A percentile compares a stretch with the other conserved stretches of the same genome.
Evolutionary conservation across 176 grass and related monocot species (phyloP).

Genomic region (Aegilops bicornis): DNA sequence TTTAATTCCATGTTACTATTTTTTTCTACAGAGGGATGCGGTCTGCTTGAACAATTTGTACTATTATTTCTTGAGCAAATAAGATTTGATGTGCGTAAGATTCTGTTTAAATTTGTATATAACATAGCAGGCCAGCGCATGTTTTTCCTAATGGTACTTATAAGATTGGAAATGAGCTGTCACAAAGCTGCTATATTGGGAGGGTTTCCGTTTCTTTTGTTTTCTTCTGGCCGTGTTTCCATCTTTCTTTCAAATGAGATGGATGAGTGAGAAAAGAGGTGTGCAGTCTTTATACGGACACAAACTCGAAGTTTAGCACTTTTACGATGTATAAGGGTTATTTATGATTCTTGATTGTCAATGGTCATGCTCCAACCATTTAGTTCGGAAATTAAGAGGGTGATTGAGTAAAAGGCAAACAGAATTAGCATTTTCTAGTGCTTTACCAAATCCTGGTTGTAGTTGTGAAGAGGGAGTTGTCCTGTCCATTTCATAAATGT

Average conservation of each 20-base stretch:
- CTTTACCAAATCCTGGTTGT: not conserved
- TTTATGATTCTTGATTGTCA: constrained; percentile 3
- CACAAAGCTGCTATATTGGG: constrained; percentile 12
- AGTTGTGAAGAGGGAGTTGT: not conserved
- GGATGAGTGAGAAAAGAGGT: not conserved
- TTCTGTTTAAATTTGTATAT: not conserved
- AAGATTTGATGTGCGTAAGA: not conserved
- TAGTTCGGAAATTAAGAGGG: not conserved
- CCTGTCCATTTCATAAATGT: constrained; percentile 3
- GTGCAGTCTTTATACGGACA: not conserved
- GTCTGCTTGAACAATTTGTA: not conserved
- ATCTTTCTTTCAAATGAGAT: not conserved
- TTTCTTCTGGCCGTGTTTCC: constrained; percentile 6
- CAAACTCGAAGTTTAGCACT: not conserved
- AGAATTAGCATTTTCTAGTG: not conserved
- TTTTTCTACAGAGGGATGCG: not conserved
- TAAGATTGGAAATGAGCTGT: not conserved
- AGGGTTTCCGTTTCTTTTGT: constrained; percentile 19
- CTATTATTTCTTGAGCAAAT: not conserved
- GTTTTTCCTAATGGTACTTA: not conserved
- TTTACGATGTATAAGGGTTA: not conserved
- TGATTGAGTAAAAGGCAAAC: not conserved
- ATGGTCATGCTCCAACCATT: not conserved
- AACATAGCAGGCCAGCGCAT: not conserved
- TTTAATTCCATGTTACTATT: not conserved